A percentile compares a stretch with the other conserved stretches of the same genome.
Evolutionary conservation across 2,329 filamentous ascomycete species (phyloP).

Genomic region (Aspergillus flavus): DNA sequence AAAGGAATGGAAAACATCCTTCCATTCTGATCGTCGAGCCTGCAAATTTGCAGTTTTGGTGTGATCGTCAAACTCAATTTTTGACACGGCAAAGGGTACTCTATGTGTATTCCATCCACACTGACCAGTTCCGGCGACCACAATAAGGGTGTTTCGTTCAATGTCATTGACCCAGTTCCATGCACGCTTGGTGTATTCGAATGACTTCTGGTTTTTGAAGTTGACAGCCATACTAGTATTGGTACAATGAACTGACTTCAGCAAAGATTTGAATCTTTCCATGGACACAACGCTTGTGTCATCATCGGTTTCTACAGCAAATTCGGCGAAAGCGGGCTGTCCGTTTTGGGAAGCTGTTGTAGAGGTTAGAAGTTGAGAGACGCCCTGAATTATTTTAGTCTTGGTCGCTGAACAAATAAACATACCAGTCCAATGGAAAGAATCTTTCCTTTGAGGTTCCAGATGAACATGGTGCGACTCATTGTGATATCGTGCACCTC

Average conservation of each 20-base stretch:
- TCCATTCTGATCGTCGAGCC: constrained; percentile 23
- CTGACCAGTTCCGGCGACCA: constrained; percentile 25
- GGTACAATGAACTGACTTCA: constrained; percentile 21
- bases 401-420: not conserved
- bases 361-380: not conserved
- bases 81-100: constrained; percentile 23
- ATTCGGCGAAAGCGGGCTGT: constrained; percentile 19
- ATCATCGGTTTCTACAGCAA: constrained; percentile 20
- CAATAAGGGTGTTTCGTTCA: constrained; percentile 19
- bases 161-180: constrained; percentile 27
- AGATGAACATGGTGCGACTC: constrained; percentile 11
- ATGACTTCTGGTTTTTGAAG: constrained; percentile 17
- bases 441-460: constrained; percentile 20
- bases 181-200: constrained; percentile 15
- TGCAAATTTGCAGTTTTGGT: constrained; percentile 18
- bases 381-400: not conserved
- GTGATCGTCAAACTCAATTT: constrained; percentile 19
- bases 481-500: constrained; percentile 6
- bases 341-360: constrained; percentile 17
- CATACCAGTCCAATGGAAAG: constrained; percentile 25
- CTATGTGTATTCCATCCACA: constrained; percentile 27
- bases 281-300: constrained; percentile 23
- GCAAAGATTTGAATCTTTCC: constrained; percentile 19
- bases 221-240: constrained; percentile 19
- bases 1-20: constrained; percentile 20